A percentile compares a stretch with the other conserved stretches of the same genome.
Conservation (phyloP, 768 basidiomycete species). For the Tricholoma flavovirens region DNA sequence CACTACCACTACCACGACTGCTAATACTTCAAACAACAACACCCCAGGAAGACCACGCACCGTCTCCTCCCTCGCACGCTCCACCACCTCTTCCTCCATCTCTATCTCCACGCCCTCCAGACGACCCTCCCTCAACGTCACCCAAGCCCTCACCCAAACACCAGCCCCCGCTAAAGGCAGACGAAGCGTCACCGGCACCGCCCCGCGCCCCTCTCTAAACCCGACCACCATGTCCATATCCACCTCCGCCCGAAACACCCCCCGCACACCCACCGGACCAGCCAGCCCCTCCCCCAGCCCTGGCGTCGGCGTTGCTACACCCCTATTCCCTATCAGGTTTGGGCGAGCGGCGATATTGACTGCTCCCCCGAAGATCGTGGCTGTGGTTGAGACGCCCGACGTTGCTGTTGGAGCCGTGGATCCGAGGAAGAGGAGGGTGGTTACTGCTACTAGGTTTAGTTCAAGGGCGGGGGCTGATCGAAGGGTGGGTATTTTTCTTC, state of each 20-base stretch:
- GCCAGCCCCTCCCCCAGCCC: background rate
- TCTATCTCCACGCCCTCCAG: conserved; percentile 38
- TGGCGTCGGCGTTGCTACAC: too few relatives aligned
- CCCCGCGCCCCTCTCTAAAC: conserved; percentile 5
- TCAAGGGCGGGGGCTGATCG: conserved; percentile 77
- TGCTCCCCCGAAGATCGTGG: conserved; percentile 78
- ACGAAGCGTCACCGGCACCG: conserved; percentile 29
- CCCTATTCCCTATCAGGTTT: conserved; percentile 36
- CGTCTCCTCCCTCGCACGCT: conserved; percentile 48
- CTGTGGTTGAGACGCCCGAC: conserved; percentile 81
- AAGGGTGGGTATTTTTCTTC: conserved; percentile 44
- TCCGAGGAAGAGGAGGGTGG: conserved; percentile 74
- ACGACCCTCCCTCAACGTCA: conserved; percentile 30
- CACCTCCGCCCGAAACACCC: too few relatives aligned
- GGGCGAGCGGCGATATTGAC: conserved; percentile 74
- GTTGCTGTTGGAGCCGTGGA: conserved; percentile 89
- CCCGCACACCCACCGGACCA: background rate
- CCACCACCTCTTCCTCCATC: conserved; percentile 38
- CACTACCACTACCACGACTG: background rate
- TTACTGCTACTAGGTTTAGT: conserved; percentile 85
- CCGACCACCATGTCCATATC: too few relatives aligned
- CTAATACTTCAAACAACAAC: background rate
- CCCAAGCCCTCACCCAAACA: conserved; percentile 12
- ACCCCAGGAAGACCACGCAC: conserved; percentile 28
- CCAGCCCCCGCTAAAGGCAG: conserved; percentile 29